phyloP scores from a whole-genome alignment of 2,329 filamentous ascomycete genomes.

The Hypocreales sp. region DNA sequence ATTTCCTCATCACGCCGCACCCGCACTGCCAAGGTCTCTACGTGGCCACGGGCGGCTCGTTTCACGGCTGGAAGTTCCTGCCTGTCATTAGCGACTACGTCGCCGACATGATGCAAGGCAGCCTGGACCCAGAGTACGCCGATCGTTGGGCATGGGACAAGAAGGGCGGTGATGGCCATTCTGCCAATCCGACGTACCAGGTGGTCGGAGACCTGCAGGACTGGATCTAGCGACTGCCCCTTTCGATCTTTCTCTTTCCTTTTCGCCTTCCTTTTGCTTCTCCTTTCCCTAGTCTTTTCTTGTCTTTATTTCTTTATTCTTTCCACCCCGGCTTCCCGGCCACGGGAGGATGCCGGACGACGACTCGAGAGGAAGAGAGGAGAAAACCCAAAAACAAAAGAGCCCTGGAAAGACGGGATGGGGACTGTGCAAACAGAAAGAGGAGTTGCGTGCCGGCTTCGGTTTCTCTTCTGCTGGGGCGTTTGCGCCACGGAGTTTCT shows the following conservation, averaged over 20 bases:
- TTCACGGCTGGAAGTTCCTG: conserved; percentile 51
- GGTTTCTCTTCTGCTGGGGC: background rate
- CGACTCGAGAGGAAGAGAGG: background rate
- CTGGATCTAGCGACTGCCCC: conserved; percentile 16
- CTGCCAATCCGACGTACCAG: conserved; percentile 25
- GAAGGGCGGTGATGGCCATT: conserved; percentile 22
- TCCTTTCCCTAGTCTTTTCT: background rate
- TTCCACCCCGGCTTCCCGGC: background rate
- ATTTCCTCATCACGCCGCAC: conserved; percentile 43
- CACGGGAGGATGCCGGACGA: background rate
- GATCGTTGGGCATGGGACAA: conserved; percentile 31
- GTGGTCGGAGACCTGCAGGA: conserved; percentile 24
- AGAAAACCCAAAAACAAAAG: background rate
- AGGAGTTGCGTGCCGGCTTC: conserved; percentile 2
- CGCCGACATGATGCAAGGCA: conserved; percentile 28
- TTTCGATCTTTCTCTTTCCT: background rate
- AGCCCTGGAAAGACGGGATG: conserved; percentile 1
- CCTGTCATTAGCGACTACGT: conserved; percentile 47
- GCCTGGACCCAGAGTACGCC: conserved; percentile 19
- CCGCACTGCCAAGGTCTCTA: conserved; percentile 34
- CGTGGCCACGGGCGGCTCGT: conserved; percentile 46
- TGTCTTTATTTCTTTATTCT: background rate
- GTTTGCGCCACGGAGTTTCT: too few species aligned
- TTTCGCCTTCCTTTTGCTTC: background rate
- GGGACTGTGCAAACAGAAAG: conserved; percentile 5